phyloP scores from a whole-genome alignment of 768 basidiomycete genomes.

The Coprinopsis strossmayeri region DNA sequence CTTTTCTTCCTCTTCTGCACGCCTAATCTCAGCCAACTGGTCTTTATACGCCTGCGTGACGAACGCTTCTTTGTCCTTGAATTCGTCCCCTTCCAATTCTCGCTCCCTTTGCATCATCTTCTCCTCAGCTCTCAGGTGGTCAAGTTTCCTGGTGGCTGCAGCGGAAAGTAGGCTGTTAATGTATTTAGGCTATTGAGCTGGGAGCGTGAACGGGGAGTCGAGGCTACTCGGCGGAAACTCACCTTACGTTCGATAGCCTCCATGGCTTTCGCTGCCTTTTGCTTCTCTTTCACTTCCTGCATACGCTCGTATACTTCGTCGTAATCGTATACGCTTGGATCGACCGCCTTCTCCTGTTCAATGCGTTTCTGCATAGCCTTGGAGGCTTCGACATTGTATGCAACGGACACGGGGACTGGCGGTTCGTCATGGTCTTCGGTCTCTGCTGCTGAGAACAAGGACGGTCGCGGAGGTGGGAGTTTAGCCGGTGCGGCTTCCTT shows the following conservation, averaged over 20 bases:
- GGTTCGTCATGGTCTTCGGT: constrained; percentile 44
- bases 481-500: constrained; percentile 38
- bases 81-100: constrained; percentile 89
- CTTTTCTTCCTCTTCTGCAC: constrained; percentile 91
- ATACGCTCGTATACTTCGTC: constrained; percentile 96
- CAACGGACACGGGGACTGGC: constrained; percentile 30
- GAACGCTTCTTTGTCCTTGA: constrained; percentile 92
- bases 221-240: too few species aligned
- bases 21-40: constrained; percentile 88
- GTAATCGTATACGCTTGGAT: constrained; percentile 85
- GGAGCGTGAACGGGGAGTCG: too few species aligned
- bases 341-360: constrained; percentile 73
- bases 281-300: constrained; percentile 75
- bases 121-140: constrained; percentile 91
- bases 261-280: constrained; percentile 70
- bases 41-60: constrained; percentile 97
- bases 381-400: constrained; percentile 55
- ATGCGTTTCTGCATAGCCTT: constrained; percentile 66
- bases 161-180: constrained; percentile 72
- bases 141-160: constrained; percentile 83
- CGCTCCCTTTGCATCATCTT: constrained; percentile 95
- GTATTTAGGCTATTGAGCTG: constrained; percentile 74
- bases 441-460: constrained; percentile 64
- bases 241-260: constrained; percentile 79
- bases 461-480: constrained; percentile 36